These are phyloP conservation scores for Camellia granthamiana DNA, from an alignment of 148 eudicot species.

Conservation along the genomic window DNA sequence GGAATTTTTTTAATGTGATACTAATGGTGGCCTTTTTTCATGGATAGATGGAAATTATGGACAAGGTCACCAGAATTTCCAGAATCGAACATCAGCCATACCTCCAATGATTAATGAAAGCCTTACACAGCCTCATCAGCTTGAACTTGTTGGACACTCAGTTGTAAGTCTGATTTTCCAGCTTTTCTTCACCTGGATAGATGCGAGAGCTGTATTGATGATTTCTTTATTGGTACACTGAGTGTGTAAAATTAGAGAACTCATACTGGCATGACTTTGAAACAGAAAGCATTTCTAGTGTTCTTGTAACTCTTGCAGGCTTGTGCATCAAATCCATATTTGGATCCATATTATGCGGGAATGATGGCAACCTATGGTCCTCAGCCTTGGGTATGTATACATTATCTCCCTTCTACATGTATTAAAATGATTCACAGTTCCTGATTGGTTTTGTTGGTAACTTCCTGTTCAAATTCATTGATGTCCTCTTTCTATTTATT, in stretches of 20 bases:
- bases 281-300: not conserved
- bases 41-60: slow-evolving; percentile 43
- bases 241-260: not conserved
- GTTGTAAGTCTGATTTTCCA: slow-evolving; percentile 54
- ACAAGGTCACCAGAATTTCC: slow-evolving; percentile 41
- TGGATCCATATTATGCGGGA: slow-evolving; percentile 73
- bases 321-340: slow-evolving; percentile 69
- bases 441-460: not conserved
- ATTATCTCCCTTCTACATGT: not conserved
- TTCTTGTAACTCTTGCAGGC: slow-evolving; percentile 47
- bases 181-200: slow-evolving; percentile 6
- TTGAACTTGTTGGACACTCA: slow-evolving; percentile 92
- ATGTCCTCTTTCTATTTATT: slow-evolving; percentile 4
- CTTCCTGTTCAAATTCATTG: slow-evolving; percentile 3
- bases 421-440: not conserved
- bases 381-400: slow-evolving; percentile 62
- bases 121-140: slow-evolving; percentile 57
- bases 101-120: slow-evolving; percentile 39
- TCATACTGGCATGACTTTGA: slow-evolving; percentile 8
- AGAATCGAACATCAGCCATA: slow-evolving; percentile 36
- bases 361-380: slow-evolving; percentile 84
- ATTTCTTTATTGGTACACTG: slow-evolving; percentile 8
- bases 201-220: not conserved
- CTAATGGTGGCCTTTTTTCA: slow-evolving; percentile 18
- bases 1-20: not conserved